phyloP scores from a whole-genome alignment of 176 grass and related monocot species.

The Oryza australiensis region DNA sequence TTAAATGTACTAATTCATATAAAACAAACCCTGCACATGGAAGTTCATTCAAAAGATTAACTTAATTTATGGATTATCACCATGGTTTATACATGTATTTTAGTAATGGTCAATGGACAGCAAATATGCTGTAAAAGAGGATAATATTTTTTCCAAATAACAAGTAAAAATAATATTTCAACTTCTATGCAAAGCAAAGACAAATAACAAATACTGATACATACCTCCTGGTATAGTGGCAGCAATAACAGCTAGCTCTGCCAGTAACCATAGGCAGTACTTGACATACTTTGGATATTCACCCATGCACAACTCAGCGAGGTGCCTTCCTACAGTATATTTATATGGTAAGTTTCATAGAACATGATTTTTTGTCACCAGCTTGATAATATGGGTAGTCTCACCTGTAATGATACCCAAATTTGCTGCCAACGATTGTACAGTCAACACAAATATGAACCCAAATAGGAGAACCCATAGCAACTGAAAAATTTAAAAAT shows the following conservation, averaged over 20 bases:
- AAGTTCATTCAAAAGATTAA: too few species aligned
- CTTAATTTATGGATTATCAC: too few species aligned
- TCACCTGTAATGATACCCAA: slow-evolving; percentile 82
- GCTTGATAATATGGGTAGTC: not conserved
- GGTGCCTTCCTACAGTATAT: slow-evolving; percentile 60
- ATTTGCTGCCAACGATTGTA: slow-evolving; percentile 77
- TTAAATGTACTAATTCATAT: too few species aligned
- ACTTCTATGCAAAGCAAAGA: not conserved
- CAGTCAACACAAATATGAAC: slow-evolving; percentile 70
- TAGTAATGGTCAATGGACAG: too few species aligned
- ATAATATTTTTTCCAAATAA: not conserved
- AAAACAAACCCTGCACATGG: too few species aligned
- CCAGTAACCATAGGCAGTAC: slow-evolving; percentile 58
- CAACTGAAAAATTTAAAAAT: slow-evolving; percentile 40
- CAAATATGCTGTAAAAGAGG: too few species aligned
- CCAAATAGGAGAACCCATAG: slow-evolving; percentile 81
- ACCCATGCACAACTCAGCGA: slow-evolving; percentile 65
- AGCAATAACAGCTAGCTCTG: slow-evolving; percentile 73
- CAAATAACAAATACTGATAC: not conserved
- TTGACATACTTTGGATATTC: slow-evolving; percentile 75
- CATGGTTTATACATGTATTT: too few species aligned
- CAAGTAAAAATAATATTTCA: not conserved
- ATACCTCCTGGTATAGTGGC: slow-evolving; percentile 80
- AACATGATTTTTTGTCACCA: not conserved
- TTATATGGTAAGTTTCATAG: slow-evolving; percentile 22